phyloP scores from a whole-genome alignment of 805 yeast species.

The Candida ascalaphidarum region DNA sequence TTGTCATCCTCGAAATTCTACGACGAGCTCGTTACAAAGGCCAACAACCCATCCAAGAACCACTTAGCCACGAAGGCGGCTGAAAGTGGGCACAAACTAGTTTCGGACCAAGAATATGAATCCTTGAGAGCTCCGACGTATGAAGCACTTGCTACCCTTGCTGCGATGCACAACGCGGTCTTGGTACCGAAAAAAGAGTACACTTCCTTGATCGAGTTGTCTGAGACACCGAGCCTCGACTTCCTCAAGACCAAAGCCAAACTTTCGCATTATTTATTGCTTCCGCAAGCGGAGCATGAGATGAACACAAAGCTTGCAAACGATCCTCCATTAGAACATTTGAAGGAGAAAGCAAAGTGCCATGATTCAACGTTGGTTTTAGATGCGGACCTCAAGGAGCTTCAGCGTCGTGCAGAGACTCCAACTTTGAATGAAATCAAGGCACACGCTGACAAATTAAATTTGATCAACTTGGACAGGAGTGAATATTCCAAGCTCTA shows the following conservation, averaged over 20 bases:
- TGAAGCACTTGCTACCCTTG: constrained; percentile 3
- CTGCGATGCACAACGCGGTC: constrained; percentile 3
- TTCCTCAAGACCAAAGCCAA: not conserved
- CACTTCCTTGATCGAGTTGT: constrained; percentile 1
- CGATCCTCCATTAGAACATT: constrained; percentile 8
- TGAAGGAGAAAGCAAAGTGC: constrained; percentile 6
- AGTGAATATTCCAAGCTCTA: constrained; percentile 23
- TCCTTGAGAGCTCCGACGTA: constrained; percentile 5
- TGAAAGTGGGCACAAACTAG: constrained; percentile 1
- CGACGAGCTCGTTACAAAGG: constrained; percentile 18
- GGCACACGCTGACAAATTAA: constrained; percentile 23
- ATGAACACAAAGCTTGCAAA: constrained; percentile 4
- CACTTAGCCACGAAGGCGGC: constrained; percentile 1
- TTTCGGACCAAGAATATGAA: constrained; percentile 2
- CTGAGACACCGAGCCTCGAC: not conserved
- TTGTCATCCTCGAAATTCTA: constrained; percentile 19
- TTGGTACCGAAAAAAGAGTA: constrained; percentile 4
- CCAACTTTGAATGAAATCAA: constrained; percentile 24
- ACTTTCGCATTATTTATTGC: constrained; percentile 1
- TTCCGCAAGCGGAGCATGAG: constrained; percentile 2
- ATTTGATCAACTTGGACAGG: constrained; percentile 21
- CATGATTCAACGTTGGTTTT: not conserved
- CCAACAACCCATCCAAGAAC: constrained; percentile 12
- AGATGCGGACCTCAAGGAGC: not conserved
- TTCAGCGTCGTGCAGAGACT: constrained; percentile 4